Percentiles rank a stretch among this genome's conserved stretches.
These are phyloP conservation scores for Sonneratia alba DNA, from an alignment of 345 rosid genomes.

Conservation along the genomic window DNA sequence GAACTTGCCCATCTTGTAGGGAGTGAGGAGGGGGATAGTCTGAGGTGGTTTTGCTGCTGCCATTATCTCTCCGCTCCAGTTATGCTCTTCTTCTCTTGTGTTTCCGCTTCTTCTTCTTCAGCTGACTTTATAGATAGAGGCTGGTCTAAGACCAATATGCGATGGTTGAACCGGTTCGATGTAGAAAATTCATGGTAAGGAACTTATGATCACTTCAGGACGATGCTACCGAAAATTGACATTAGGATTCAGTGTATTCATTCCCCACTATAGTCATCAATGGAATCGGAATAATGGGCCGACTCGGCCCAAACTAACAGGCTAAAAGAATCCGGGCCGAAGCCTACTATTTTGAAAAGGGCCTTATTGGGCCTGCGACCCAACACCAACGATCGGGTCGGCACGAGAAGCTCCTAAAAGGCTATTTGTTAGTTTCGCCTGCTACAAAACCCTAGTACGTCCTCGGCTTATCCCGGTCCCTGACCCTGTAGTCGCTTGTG, in stretches of 20 bases:
- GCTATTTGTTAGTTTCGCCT: not conserved
- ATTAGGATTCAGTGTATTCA: too few relatives aligned
- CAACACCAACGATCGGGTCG: not conserved
- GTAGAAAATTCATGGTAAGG: too few relatives aligned
- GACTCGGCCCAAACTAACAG: not conserved
- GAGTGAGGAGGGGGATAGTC: slow-evolving; percentile 18
- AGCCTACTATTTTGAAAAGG: not conserved
- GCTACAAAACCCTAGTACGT: not conserved
- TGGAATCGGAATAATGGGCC: not conserved
- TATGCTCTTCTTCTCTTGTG: too few relatives aligned
- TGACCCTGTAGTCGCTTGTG: not conserved
- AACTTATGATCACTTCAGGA: too few relatives aligned
- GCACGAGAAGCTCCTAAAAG: not conserved
- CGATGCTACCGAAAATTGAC: too few relatives aligned
- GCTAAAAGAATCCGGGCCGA: not conserved
- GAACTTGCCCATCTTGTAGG: slow-evolving; percentile 19
- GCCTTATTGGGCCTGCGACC: not conserved
- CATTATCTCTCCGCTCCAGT: not conserved
- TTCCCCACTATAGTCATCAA: too few relatives aligned
- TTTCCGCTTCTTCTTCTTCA: too few relatives aligned
- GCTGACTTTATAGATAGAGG: not conserved
- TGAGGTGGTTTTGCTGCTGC: not conserved
- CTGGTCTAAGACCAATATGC: too few relatives aligned
- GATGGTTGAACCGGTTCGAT: too few relatives aligned
- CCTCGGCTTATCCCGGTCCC: not conserved